Evolutionary conservation across 208 protist genomes (phyloP).

Genomic region (Acanthamoeba culbertsoni): DNA sequence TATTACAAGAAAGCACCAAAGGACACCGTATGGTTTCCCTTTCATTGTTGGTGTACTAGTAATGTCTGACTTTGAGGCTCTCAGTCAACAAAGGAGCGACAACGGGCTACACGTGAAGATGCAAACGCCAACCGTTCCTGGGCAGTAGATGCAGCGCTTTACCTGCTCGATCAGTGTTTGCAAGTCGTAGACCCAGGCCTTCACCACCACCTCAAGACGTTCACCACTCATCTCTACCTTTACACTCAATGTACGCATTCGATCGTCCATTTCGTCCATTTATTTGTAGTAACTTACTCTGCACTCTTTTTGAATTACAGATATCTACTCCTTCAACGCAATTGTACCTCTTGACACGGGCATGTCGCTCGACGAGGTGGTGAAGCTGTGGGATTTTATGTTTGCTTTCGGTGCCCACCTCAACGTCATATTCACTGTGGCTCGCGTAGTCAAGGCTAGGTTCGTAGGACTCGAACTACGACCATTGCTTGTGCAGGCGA

Average conservation of each 20-base stretch:
- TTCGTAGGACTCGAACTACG: too few species aligned
- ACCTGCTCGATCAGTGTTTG: constrained; percentile 26
- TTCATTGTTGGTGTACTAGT: too few species aligned
- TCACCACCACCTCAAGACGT: not conserved
- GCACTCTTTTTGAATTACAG: not conserved
- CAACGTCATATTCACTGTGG: constrained; percentile 73
- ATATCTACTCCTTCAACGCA: constrained; percentile 26
- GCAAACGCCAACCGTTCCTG: not conserved
- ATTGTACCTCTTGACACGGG: constrained; percentile 74
- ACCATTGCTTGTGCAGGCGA: not conserved
- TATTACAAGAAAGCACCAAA: constrained; percentile 61
- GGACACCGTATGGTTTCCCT: too few species aligned
- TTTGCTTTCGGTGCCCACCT: constrained; percentile 82
- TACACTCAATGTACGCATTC: constrained; percentile 48
- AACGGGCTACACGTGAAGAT: not conserved
- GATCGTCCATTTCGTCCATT: not conserved
- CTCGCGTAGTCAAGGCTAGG: constrained; percentile 74
- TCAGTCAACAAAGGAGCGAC: too few species aligned
- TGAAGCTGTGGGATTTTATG: constrained; percentile 82
- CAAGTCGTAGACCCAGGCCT: constrained; percentile 49
- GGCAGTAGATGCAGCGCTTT: not conserved
- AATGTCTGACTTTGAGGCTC: too few species aligned
- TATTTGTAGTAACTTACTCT: not conserved
- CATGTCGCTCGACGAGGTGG: constrained; percentile 76
- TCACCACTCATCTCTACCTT: constrained; percentile 48